A percentile compares a stretch with the other conserved stretches of the same genome.
Conservation (phyloP, 164 flowering plant genomes). For the Dillenia suffruticosa region DNA sequence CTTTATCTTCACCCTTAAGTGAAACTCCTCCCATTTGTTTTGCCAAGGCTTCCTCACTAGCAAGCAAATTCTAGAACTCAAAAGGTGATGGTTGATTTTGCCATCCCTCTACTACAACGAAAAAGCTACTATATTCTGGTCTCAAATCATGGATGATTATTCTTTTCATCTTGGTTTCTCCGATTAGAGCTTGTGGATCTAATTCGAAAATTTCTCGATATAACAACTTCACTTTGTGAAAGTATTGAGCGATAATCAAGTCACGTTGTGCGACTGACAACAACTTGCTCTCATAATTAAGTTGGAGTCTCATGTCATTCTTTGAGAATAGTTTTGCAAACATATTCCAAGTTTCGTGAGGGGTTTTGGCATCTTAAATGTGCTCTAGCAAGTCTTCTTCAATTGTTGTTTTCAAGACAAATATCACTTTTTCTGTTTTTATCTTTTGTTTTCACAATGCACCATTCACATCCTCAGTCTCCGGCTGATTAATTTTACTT, state of each 20-base stretch:
- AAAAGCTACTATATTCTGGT: slow-evolving; percentile 4
- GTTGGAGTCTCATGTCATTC: slow-evolving; percentile 5
- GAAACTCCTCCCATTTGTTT: slow-evolving; percentile 14
- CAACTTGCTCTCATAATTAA: slow-evolving; percentile 6
- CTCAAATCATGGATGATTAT: background rate
- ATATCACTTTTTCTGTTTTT: slow-evolving; percentile 1
- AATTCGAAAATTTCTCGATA: too few species aligned
- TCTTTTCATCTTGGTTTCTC: background rate
- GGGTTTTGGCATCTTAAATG: slow-evolving; percentile 1
- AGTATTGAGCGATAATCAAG: slow-evolving; percentile 1
- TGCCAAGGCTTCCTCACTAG: slow-evolving; percentile 15
- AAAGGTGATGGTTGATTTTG: too few species aligned
- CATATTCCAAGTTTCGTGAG: slow-evolving; percentile 5
- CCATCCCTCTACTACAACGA: slow-evolving; percentile 2
- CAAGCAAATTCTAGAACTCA: too few species aligned
- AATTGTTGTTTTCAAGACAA: background rate
- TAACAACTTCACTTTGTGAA: too few species aligned
- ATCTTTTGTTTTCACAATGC: background rate
- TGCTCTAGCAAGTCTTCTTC: slow-evolving; percentile 6
- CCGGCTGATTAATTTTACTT: background rate
- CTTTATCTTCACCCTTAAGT: background rate
- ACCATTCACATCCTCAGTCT: background rate
- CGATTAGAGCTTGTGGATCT: too few species aligned
- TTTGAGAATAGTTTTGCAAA: background rate
- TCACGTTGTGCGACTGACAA: background rate